Conservation (phyloP, 1,139 yeast genomes). For the Candida anutae region DNA sequence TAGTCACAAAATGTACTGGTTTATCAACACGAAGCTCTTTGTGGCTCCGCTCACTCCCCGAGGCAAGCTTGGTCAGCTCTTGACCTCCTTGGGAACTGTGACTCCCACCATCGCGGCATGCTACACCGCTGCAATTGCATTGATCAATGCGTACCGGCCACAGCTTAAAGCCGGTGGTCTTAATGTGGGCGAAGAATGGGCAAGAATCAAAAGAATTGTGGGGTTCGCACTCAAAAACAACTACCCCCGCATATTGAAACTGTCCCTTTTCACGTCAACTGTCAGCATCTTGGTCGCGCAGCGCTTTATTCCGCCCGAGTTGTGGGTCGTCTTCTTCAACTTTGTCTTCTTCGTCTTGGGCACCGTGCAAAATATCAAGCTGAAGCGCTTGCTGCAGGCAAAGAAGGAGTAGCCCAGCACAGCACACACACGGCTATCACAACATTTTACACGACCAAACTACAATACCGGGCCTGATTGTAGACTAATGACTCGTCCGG, state of each 20-base stretch:
- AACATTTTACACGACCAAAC: too few relatives aligned
- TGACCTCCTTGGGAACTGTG: slow-evolving; percentile 52
- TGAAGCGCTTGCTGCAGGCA: slow-evolving; percentile 31
- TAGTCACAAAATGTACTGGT: slow-evolving; percentile 52
- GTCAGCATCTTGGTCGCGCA: slow-evolving; percentile 66
- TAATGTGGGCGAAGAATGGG: too few relatives aligned
- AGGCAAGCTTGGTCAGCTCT: slow-evolving; percentile 48
- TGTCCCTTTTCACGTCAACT: slow-evolving; percentile 61
- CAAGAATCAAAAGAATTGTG: slow-evolving; percentile 14
- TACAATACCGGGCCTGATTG: too few relatives aligned
- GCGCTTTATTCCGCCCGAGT: slow-evolving; percentile 57
- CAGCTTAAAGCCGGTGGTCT: slow-evolving; percentile 7
- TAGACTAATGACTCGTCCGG: too few relatives aligned
- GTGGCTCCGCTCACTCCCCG: slow-evolving; percentile 29
- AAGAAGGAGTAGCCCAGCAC: slow-evolving; percentile 2
- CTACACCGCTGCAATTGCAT: slow-evolving; percentile 48
- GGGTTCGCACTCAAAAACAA: slow-evolving; percentile 39
- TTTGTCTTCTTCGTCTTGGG: slow-evolving; percentile 68
- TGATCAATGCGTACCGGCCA: slow-evolving; percentile 29
- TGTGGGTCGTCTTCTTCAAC: slow-evolving; percentile 83
- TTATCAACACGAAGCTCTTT: slow-evolving; percentile 34
- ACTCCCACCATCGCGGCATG: slow-evolving; percentile 57
- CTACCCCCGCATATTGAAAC: slow-evolving; percentile 48
- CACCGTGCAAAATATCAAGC: slow-evolving; percentile 65
- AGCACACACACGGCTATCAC: too few relatives aligned